Evolutionary conservation across 345 rosid species (phyloP).

Genomic region (Odontarrhena argentea): DNA sequence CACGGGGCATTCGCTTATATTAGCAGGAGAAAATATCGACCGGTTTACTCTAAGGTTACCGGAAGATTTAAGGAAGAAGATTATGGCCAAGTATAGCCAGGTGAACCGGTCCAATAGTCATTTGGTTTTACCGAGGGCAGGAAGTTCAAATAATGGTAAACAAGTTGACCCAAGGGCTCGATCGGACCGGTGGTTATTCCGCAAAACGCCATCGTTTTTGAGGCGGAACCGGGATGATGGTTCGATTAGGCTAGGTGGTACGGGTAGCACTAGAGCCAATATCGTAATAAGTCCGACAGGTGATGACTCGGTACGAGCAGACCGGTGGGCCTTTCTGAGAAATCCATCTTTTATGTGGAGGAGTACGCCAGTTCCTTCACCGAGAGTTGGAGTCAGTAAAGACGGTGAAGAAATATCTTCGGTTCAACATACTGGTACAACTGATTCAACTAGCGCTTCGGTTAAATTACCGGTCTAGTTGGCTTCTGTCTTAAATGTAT

Average conservation of each 20-base stretch:
- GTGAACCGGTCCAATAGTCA: conserved; percentile 70
- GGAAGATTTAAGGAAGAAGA: conserved; percentile 68
- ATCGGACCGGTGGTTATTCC: conserved; percentile 42
- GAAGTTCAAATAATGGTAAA: conserved; percentile 56
- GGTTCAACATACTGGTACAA: conserved; percentile 29
- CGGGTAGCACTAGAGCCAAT: conserved; percentile 21
- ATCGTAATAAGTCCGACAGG: conserved; percentile 23
- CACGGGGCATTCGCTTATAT: conserved; percentile 88
- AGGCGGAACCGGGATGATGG: conserved; percentile 41
- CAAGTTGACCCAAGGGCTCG: conserved; percentile 15
- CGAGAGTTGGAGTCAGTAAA: conserved; percentile 43
- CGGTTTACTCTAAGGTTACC: conserved; percentile 81
- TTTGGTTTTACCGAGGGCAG: conserved; percentile 52
- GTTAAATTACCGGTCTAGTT: conserved; percentile 57
- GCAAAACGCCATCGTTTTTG: conserved; percentile 40
- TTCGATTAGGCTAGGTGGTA: conserved; percentile 37
- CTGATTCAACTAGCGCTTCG: conserved; percentile 32
- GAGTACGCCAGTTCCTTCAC: conserved; percentile 53
- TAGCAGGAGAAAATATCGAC: conserved; percentile 79
- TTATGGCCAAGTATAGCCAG: conserved; percentile 55
- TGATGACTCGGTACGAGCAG: conserved; percentile 48
- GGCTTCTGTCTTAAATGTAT: background rate
- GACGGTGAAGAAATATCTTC: conserved; percentile 43
- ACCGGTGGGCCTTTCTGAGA: conserved; percentile 54
- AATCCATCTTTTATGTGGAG: conserved; percentile 57